Evolutionary conservation across 495 filamentous ascomycete genomes (phyloP).

Genomic region (Margaritispora aquatica): DNA sequence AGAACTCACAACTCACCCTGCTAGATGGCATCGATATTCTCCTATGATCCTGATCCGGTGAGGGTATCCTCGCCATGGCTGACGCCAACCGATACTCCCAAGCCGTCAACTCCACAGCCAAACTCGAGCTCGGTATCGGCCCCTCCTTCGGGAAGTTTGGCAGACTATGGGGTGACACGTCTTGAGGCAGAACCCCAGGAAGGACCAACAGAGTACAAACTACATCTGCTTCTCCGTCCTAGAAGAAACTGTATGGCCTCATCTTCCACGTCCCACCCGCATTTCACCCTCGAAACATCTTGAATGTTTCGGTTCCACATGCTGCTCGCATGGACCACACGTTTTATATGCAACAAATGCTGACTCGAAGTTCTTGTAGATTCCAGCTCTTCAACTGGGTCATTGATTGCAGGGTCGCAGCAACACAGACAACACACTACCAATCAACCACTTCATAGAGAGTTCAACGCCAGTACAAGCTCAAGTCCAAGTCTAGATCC

Average conservation of each 20-base stretch:
- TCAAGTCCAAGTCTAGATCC: conserved; percentile 26
- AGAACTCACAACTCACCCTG: too few relatives aligned
- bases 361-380: conserved; percentile 23
- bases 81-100: conserved; percentile 25
- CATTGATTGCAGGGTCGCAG: conserved; percentile 52
- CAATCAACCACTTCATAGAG: conserved; percentile 13
- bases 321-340: neutral
- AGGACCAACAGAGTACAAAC: conserved; percentile 92
- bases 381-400: conserved; percentile 54
- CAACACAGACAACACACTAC: conserved; percentile 39
- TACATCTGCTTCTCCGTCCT: conserved; percentile 82
- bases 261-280: neutral
- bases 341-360: neutral
- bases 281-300: neutral
- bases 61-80: conserved; percentile 88
- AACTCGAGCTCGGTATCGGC: conserved; percentile 16
- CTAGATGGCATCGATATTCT: conserved; percentile 90
- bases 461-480: conserved; percentile 21
- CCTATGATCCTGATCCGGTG: conserved; percentile 82
- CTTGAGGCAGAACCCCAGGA: conserved; percentile 89
- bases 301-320: neutral
- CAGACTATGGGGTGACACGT: conserved; percentile 66
- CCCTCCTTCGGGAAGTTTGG: conserved; percentile 46
- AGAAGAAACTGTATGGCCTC: conserved; percentile 49
- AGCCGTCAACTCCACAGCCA: conserved; percentile 20